Conservation (phyloP, 257 asterid species). For the Ehretia macrophylla region DNA sequence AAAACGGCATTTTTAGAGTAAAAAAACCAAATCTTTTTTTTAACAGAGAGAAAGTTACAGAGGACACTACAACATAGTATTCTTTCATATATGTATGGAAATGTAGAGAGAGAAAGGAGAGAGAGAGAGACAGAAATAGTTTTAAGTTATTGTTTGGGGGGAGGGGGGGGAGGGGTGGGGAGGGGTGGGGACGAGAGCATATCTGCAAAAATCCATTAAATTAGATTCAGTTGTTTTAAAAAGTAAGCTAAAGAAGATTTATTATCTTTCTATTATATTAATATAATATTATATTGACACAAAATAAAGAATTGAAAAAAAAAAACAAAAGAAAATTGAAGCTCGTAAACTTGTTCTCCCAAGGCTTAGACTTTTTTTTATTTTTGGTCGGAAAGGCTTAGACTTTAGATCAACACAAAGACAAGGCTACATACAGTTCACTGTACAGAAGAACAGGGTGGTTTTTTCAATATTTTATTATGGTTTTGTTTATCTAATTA, state of each 20-base stretch:
- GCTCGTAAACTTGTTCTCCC: conserved; percentile 13
- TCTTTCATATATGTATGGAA: neutral
- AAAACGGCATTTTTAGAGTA: conserved; percentile 2
- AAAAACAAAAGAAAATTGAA: conserved; percentile 4
- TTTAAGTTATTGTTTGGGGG: conserved; percentile 22
- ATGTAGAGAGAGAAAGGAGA: too few relatives aligned
- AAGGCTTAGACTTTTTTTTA: neutral
- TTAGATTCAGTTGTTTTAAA: conserved; percentile 60
- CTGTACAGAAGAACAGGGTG: conserved; percentile 24
- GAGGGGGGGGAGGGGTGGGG: conserved; percentile 60
- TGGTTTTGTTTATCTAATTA: neutral
- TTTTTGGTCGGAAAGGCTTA: too few relatives aligned
- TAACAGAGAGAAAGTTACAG: neutral
- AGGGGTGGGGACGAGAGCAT: conserved; percentile 62
- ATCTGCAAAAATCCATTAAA: conserved; percentile 62
- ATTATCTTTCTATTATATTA: conserved; percentile 21
- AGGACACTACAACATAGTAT: neutral
- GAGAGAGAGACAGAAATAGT: too few relatives aligned
- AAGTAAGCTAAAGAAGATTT: conserved; percentile 29
- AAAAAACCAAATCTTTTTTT: conserved; percentile 1
- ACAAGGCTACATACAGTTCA: conserved; percentile 20
- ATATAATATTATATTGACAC: conserved; percentile 7
- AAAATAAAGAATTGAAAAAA: conserved; percentile 4
- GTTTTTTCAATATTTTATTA: conserved; percentile 8
- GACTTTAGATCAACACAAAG: conserved; percentile 5